A percentile compares a stretch with the other conserved stretches of the same genome.
Conservation (phyloP, 129 eudicot species). For the Tagetes erecta region DNA sequence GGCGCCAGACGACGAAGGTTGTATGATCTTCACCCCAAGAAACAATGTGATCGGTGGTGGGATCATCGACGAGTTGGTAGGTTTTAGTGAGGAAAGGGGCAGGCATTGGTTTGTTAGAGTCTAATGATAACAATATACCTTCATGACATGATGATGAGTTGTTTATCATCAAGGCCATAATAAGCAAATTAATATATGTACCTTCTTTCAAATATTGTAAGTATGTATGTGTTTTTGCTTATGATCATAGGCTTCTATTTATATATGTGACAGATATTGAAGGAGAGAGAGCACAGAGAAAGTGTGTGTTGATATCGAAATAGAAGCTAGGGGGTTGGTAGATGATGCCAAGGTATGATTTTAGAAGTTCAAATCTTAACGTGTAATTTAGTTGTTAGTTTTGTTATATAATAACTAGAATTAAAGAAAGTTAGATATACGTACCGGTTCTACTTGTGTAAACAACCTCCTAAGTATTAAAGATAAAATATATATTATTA, state of each 20-base stretch:
- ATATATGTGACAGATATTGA: conserved; percentile 10
- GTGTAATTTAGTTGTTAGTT: not conserved
- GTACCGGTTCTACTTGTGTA: no score
- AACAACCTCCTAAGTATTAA: no score
- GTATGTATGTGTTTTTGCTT: not conserved
- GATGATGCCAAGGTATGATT: conserved; percentile 3
- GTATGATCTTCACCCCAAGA: conserved; percentile 96
- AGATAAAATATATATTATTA: no score
- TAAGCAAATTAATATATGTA: not conserved
- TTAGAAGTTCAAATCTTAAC: conserved; percentile 15
- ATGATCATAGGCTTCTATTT: not conserved
- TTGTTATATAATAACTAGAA: no score
- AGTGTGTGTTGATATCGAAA: no score
- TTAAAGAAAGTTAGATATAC: no score
- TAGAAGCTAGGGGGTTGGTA: not conserved
- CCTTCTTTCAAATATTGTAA: conserved; percentile 29
- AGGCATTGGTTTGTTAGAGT: conserved; percentile 80
- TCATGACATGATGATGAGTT: conserved; percentile 39
- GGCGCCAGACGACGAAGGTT: conserved; percentile 97
- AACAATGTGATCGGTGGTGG: conserved; percentile 79
- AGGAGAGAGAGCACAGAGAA: not conserved
- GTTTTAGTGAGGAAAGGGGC: conserved; percentile 96
- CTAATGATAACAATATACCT: conserved; percentile 71
- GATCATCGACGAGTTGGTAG: conserved; percentile 84
- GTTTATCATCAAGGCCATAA: conserved; percentile 85